phyloP scores from a whole-genome alignment of 768 basidiomycete species.

The Boletus tylopilopsis region DNA sequence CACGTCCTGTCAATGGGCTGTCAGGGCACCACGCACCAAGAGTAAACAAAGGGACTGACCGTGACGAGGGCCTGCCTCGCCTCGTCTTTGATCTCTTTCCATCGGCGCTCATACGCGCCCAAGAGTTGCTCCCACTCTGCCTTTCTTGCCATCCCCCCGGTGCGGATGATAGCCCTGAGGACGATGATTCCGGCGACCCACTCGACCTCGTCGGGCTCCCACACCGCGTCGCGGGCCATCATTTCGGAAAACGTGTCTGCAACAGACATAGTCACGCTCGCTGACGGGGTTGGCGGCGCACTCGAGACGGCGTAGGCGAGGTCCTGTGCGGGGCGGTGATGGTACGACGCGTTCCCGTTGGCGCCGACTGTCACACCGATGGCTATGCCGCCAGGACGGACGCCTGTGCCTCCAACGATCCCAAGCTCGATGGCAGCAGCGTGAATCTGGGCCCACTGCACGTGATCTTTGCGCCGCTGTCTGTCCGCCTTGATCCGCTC shows the following conservation, averaged over 20 bases:
- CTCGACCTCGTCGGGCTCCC: conserved; percentile 64
- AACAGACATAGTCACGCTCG: too few relatives aligned
- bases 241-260: conserved; percentile 54
- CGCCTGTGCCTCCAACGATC: conserved; percentile 31
- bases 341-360: conserved; percentile 23
- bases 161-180: conserved; percentile 54
- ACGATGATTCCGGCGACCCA: conserved; percentile 66
- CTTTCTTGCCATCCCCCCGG: conserved; percentile 46
- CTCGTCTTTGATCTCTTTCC: conserved; percentile 72
- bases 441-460: conserved; percentile 66
- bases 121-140: conserved; percentile 54
- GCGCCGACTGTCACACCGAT: neutral
- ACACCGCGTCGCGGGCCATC: conserved; percentile 62
- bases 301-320: conserved; percentile 37
- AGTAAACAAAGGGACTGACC: conserved; percentile 31
- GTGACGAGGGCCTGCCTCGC: conserved; percentile 58
- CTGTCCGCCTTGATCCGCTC: conserved; percentile 58
- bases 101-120: conserved; percentile 56
- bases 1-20: conserved; percentile 38
- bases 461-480: conserved; percentile 58
- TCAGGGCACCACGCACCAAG: neutral
- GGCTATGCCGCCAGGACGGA: neutral
- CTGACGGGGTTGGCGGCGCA: neutral
- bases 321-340: conserved; percentile 33
- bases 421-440: conserved; percentile 61